Evolutionary conservation across 176 grass and related monocot species (phyloP), one percentile per base, ranked within the genome.

Genomic region (Eremochloa ophiuroides): DNA sequence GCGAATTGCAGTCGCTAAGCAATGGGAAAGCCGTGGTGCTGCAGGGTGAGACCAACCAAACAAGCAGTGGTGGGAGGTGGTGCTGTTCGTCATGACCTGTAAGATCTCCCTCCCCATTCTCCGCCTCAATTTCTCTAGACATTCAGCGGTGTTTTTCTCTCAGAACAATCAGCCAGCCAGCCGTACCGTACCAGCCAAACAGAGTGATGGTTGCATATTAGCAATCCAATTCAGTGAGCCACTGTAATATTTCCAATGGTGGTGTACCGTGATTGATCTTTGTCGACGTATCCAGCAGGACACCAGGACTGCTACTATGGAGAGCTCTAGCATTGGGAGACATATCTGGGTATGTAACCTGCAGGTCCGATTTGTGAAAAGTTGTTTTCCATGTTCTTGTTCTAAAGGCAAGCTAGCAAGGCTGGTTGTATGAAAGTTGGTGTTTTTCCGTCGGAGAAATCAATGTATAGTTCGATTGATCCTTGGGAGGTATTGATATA

Each of bases 61-160:
- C 85, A 51, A 88, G 42, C 23, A 69, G 64, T 5, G 41, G 75
- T 28, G 91, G 86, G 67, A 68, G 82, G 62, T 87, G 93, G 82
- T 96, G 93, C 51, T 96, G 93, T 91, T 96, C 93, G 8, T 90
- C 88, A 26, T 96, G 92, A 41, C 90, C 73, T 86, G 88, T 90
- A 91, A 85, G 84, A 62, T 48, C 62, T 48, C 31, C 43, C 35
- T 38, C 37, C 26, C 26, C 41, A 55, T 62, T 25, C 10, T 78
- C 42, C 51, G 44, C 56, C 23, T 44, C 60, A 20, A 5, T 63
- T 53, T 53, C 50, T 33, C 18, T 42, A 20, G 39, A 7, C 40
- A 48, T n/a, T n/a, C n/a, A n/a, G n/a, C n/a, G n/a, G n/a, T n/a
- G n/a, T n/a, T n/a, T n/a, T n/a, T n/a, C n/a, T n/a, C n/a, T n/a